These are phyloP conservation scores for Heimioporus sp. DNA, from an alignment of 768 basidiomycete genomes.

Conservation along the genomic window DNA sequence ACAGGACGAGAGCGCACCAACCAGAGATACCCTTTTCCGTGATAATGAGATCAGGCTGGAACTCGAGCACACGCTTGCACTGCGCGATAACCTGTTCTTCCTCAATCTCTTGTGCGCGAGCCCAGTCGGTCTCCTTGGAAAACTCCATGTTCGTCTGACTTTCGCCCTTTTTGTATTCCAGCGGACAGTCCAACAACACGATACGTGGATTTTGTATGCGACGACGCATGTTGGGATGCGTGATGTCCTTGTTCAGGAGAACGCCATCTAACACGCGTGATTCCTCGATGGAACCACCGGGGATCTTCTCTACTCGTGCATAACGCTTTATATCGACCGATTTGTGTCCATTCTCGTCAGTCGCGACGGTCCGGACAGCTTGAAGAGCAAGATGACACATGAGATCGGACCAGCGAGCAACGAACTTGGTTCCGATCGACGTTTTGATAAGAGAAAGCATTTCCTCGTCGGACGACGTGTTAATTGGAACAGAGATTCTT, in stretches of 20 bases:
- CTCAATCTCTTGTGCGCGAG: conserved; percentile 88
- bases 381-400: conserved; percentile 96
- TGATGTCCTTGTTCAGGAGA: conserved; percentile 99
- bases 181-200: conserved; percentile 86
- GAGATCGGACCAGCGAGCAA: conserved; percentile 92
- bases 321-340: conserved; percentile 98
- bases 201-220: conserved; percentile 89
- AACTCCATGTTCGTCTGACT: conserved; percentile 99
- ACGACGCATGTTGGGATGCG: conserved; percentile 94
- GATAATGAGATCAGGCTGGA: conserved; percentile 92
- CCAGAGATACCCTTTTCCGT: conserved; percentile 99
- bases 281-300: conserved; percentile 96
- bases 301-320: conserved; percentile 95
- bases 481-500: conserved; percentile 85
- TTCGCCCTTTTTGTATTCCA: conserved; percentile 99
- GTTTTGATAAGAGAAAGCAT: conserved; percentile 98
- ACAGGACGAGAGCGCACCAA: conserved; percentile 33
- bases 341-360: conserved; percentile 71
- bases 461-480: conserved; percentile 78
- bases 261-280: conserved; percentile 85
- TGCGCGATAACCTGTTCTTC: conserved; percentile 93
- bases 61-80: conserved; percentile 82
- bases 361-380: conserved; percentile 86
- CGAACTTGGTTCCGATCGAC: conserved; percentile 98
- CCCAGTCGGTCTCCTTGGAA: conserved; percentile 91